Percentiles rank a stretch among this genome's conserved stretches.
Conservation (phyloP, 1,284 basidiomycete genomes). For the Neonothopanus nambi region DNA sequence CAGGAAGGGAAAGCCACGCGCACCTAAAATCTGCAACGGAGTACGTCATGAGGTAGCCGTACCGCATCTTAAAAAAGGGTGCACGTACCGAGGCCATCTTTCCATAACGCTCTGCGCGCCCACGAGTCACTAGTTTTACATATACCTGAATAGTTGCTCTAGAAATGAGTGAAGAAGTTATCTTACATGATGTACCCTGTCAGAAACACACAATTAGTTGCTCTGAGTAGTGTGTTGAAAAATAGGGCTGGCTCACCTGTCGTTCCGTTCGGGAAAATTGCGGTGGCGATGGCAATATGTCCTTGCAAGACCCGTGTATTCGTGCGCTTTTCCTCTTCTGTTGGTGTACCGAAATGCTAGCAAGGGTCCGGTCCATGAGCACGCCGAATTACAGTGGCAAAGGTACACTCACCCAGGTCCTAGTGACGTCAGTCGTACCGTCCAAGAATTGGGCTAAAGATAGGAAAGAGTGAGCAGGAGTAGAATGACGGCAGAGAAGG, state of each 20-base stretch:
- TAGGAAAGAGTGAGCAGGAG: not conserved
- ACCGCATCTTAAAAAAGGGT: not conserved
- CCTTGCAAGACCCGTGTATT: constrained; percentile 96
- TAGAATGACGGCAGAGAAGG: not conserved
- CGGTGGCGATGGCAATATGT: constrained; percentile 88
- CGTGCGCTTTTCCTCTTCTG: constrained; percentile 79
- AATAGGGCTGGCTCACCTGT: constrained; percentile 53
- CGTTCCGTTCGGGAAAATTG: constrained; percentile 86
- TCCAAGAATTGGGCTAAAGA: constrained; percentile 80
- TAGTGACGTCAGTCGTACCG: constrained; percentile 94
- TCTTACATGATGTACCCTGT: constrained; percentile 63
- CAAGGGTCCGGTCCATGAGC: not conserved
- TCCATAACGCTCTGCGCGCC: constrained; percentile 86
- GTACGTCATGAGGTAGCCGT: not conserved
- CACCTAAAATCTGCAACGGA: constrained; percentile 46
- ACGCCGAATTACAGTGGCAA: not conserved
- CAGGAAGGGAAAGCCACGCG: constrained; percentile 3
- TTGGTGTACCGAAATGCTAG: constrained; percentile 89
- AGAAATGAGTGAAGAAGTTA: not conserved
- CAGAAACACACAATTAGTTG: constrained; percentile 4
- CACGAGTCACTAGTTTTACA: constrained; percentile 70
- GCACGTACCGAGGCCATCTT: constrained; percentile 82
- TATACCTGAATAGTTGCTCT: constrained; percentile 10
- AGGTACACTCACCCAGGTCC: constrained; percentile 70
- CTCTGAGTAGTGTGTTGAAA: not conserved